Evolutionary conservation across 306 rosid species (phyloP), one percentile per base, ranked within the genome.

Genomic region (Malus sylvestris): DNA sequence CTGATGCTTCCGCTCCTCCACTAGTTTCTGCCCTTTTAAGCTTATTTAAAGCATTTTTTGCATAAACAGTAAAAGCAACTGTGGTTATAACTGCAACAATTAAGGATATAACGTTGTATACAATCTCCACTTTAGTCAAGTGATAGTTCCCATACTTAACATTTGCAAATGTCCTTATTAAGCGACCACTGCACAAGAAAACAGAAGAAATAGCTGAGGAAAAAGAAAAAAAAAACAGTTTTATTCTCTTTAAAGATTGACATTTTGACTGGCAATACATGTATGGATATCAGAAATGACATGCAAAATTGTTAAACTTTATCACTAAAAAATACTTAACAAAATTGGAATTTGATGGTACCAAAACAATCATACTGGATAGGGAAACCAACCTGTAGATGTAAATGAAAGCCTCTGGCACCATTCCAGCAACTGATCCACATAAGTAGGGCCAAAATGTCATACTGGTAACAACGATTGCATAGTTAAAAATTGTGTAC

Each of bases 351-450:
- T 0, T 49, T 32, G 57, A 33, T 23, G 19, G 4, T 71, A 20
- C 30, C 20, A 53, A 16, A 69, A 57, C 46, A 68, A 30, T 40
- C 19, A 32, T 46, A 55, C 40, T 22, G 75, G 79, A 78, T 11
- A 61, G 70, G 71, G 64, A 70, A 81, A 92, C 85, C 5, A 32
- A 92, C 99, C 99, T 91, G 79, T 96, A 96, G 52, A 96, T 96
- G 86, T 96, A 96, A 77, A 96, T 75, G 91, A 91, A 96, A 60
- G 99, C 93, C 83, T 96, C 99, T 61, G 99, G 99, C 44, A 96
- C 86, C 99, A 96, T 96, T 84, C 99, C 98, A 6, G 97, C 87
- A 76, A 96, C 67, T 51, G 99, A 96, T 79, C 99, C 99, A 63
- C 93, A 88, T 23, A 96, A 79, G 82, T 96, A 96, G 65, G 99